Conservation (phyloP, 2,329 filamentous ascomycete genomes). For the Fusarium avenaceum region DNA sequence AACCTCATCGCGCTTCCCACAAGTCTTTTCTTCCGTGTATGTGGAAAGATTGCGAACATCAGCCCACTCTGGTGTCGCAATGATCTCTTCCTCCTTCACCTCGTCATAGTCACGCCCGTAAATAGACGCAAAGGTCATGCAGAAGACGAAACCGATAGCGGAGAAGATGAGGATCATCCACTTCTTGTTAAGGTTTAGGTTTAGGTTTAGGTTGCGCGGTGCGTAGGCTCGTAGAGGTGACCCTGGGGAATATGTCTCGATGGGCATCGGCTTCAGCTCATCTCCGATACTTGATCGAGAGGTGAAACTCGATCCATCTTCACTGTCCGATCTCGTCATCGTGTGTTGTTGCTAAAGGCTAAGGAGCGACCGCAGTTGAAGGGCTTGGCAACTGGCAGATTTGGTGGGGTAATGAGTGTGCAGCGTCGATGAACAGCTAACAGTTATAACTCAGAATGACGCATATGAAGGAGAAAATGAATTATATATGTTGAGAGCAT, state of each 20-base stretch:
- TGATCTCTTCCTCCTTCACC: not conserved
- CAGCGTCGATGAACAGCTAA: not conserved
- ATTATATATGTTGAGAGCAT: no score
- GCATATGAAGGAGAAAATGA: not conserved
- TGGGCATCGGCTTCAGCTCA: not conserved
- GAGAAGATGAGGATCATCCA: not conserved
- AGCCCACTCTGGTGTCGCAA: accelerated
- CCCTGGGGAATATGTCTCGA: not conserved
- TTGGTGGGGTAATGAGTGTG: not conserved
- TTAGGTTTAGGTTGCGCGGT: not conserved
- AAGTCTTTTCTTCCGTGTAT: not conserved
- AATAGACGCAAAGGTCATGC: not conserved
- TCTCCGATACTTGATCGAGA: not conserved
- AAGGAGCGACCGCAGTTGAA: not conserved
- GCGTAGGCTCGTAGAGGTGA: not conserved
- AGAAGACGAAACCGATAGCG: not conserved
- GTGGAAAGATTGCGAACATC: not conserved
- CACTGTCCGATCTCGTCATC: not conserved
- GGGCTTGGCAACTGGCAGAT: not conserved
- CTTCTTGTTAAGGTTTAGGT: not conserved
- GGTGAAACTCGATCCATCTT: not conserved
- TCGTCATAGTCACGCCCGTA: not conserved
- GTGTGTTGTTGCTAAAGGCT: not conserved
- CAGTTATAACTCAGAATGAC: not conserved
- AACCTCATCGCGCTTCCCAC: not conserved